Base-by-base conservation (phyloP, 768 basidiomycete species). In the Xanthoconium stramineum region DNA sequence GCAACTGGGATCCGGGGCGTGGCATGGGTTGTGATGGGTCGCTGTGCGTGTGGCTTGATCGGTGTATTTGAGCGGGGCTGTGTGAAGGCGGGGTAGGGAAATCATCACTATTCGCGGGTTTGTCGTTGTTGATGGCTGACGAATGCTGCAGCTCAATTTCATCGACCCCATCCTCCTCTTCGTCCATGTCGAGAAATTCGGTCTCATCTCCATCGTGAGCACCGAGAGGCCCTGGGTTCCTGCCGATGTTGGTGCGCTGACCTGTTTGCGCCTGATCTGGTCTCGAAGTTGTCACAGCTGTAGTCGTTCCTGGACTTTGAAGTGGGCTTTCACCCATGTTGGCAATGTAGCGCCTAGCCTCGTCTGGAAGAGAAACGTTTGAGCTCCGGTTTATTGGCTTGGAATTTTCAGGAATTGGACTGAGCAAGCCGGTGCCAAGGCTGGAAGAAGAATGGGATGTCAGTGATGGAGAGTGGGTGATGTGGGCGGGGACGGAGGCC, bases 311-410 rank as follows among this genome's bases (percentile, higher is more conserved):
- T 7, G 86, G 83, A 63, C 82, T 86, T 29, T 80, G 72, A 9
- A 74, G 65, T 3, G 88, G 85, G 6, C 83, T 85, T 53, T 89
- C 88, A 37, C 72, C 72, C 80, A 88, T 84, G 61, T 79, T 82
- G 37, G 82, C 78, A 53, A 89, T 85, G 64, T 89, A 91, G 47
- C 80, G 83, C 59, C 77, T 82, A 15, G 89, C 86, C 68, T 92
- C 91, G 52, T 91, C 88, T 1, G 90, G 87, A 37, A 91, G 76
- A 35, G 85, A 83, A 48, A 86, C 81, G 24, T 80, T 79, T 10
- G 88, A 90, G 49, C 86, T 85, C 52, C 85, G 80, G n/a, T 82
- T 80, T 17, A 76, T 61, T 6, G 73, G 67, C n/a, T 69, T 68
- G 20, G 71, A 69, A 57, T 66, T 65, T 65, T 76, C 70, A 19